Evolutionary conservation across 139 green algal species (phyloP), one percentile per base, ranked within the genome.

Genomic region (Dunaliella primolecta): DNA sequence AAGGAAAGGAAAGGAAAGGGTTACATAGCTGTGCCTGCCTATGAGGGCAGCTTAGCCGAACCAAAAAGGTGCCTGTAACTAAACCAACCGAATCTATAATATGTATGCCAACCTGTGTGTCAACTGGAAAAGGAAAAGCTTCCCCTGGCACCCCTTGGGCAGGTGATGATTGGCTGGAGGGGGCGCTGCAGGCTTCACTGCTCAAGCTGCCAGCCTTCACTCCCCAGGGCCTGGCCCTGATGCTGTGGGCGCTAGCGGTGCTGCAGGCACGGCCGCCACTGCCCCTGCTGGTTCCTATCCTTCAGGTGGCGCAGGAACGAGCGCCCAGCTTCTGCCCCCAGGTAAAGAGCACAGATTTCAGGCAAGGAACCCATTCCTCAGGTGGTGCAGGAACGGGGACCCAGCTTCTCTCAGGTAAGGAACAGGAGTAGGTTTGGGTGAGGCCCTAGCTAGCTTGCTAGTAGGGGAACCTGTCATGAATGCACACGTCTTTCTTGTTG

Each of bases 241-340:
- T 25, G 46, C 71, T 89, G 77, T 89, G 85, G 81, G 56, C 80
- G 1, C 38, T 84, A 1, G 80, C 38, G n/a, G 25, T 37, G 33
- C 38, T 84, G 37, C 25, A 30, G 15, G 36, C 20, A 7, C 27
- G 2, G 7, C 80, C 80, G 1, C 55, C 78, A 36, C 72, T 72
- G 29, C 83, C 81, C 1, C 46, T 74, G 36, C 74, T 86, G 75
- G 77, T 75, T 3, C 55, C 83, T 2, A 72, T 86, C 27, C 74
- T 86, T 1, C 36, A 33, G 34, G 34, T 34, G 3, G 31, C 70
- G 31, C 37, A 25, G 24, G n/a, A 71, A 34, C 31, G 33, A 31
- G 36, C 24, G 15, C 24, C 30, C 57, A 85, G 81, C 81, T 37
- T 37, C 7, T 24, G 80, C 37, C 80, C 38, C 7, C 80, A 84